These are phyloP conservation scores for Lathyrus oleraceus DNA, from an alignment of 306 rosid genomes.

Conservation along the genomic window DNA sequence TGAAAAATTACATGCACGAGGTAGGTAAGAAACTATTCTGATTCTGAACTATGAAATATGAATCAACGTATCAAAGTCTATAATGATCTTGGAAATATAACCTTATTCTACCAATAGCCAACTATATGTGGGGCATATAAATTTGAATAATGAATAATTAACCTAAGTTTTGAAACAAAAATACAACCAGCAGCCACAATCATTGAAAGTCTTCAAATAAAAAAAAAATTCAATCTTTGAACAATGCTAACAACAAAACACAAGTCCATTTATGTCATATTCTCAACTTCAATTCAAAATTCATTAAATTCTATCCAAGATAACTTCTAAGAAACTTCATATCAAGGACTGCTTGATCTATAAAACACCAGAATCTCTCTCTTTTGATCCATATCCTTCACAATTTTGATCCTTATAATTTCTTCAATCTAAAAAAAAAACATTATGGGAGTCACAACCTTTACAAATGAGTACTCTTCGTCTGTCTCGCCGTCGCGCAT, in stretches of 20 bases:
- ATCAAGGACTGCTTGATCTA: constrained; percentile 19
- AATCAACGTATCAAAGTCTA: background rate
- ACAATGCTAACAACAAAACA: constrained; percentile 22
- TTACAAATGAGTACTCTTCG: constrained; percentile 52
- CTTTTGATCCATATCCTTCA: constrained; percentile 14
- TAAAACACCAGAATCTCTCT: constrained; percentile 33
- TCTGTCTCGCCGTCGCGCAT: constrained; percentile 53
- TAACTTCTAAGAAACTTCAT: constrained; percentile 42
- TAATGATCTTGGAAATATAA: background rate
- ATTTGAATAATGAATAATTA: constrained; percentile 12
- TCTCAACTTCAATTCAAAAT: background rate
- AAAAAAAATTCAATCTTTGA: constrained; percentile 1
- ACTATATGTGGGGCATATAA: constrained; percentile 35
- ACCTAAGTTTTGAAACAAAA: constrained; percentile 24
- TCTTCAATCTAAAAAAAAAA: constrained; percentile 5
- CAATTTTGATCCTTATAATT: constrained; percentile 13
- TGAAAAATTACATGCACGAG: background rate
- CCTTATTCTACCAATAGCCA: constrained; percentile 32
- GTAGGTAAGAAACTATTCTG: constrained; percentile 18
- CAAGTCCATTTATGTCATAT: constrained; percentile 9
- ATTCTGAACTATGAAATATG: background rate
- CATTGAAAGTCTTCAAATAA: constrained; percentile 38
- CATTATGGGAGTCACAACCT: constrained; percentile 60
- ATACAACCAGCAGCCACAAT: constrained; percentile 42
- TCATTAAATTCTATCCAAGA: constrained; percentile 3